These are phyloP conservation scores for Komagataella phaffii DNA, from an alignment of 805 yeast genomes.

Conservation along the genomic window DNA sequence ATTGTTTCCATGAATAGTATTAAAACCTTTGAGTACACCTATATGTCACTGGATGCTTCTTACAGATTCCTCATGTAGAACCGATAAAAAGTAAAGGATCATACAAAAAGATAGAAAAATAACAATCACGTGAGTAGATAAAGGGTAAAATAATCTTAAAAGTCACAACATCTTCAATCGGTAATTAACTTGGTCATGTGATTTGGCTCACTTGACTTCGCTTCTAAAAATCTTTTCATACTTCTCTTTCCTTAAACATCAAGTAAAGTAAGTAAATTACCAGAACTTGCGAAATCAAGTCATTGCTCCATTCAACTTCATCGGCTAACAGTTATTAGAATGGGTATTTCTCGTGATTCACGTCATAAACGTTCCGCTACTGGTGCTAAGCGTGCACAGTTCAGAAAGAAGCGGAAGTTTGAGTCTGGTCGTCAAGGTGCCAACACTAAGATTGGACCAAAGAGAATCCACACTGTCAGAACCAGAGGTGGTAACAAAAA, in stretches of 20 bases:
- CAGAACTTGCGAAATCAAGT: background rate
- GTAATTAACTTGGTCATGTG: background rate
- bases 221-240: background rate
- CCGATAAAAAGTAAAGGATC: background rate
- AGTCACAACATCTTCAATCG: background rate
- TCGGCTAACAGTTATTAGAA: slow-evolving; percentile 12
- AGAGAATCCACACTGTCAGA: slow-evolving; percentile 98
- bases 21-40: background rate
- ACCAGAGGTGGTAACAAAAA: slow-evolving; percentile 99
- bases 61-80: background rate
- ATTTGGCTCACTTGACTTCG: background rate
- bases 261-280: background rate
- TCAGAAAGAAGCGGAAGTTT: slow-evolving; percentile 99
- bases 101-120: background rate
- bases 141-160: background rate
- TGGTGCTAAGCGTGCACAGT: slow-evolving; percentile 99
- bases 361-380: slow-evolving; percentile 99
- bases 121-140: background rate
- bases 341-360: slow-evolving; percentile 99
- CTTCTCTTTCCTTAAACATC: background rate
- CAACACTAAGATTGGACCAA: slow-evolving; percentile 97
- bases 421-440: slow-evolving; percentile 99
- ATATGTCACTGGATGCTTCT: background rate
- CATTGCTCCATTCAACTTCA: background rate
- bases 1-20: slow-evolving; percentile 17